phyloP scores from a whole-genome alignment of 371 early-diverging fungal species.

The Astathelohania contejeani region DNA sequence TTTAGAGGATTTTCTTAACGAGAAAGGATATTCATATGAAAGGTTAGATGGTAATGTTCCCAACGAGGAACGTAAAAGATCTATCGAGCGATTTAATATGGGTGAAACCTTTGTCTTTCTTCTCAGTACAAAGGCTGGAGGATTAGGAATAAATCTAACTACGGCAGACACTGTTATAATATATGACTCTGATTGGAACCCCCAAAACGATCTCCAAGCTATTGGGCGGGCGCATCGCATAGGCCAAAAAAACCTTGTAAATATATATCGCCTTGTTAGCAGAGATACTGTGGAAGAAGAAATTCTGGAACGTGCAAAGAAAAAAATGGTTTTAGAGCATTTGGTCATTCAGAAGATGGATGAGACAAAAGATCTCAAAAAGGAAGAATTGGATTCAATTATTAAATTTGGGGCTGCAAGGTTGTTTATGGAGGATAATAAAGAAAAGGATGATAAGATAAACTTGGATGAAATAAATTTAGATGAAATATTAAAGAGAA shows the following conservation, averaged over 20 bases:
- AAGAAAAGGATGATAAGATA: constrained; percentile 54
- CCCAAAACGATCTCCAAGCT: constrained; percentile 95
- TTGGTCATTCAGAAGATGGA: constrained; percentile 90
- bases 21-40: constrained; percentile 44
- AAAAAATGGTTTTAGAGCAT: constrained; percentile 90
- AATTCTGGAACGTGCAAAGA: constrained; percentile 63
- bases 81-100: constrained; percentile 64
- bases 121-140: constrained; percentile 52
- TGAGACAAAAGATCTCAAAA: constrained; percentile 60
- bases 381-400: constrained; percentile 71
- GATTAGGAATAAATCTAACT: constrained; percentile 56
- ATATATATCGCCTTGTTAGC: too few species aligned
- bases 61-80: constrained; percentile 37
- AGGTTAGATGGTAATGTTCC: constrained; percentile 49
- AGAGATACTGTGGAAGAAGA: constrained; percentile 59
- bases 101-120: constrained; percentile 54
- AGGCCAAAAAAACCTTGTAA: constrained; percentile 95
- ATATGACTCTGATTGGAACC: constrained; percentile 60
- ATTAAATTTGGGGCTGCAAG: constrained; percentile 87
- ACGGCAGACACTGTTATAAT: constrained; percentile 54
- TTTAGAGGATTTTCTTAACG: constrained; percentile 47
- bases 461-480: constrained; percentile 72
- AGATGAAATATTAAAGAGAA: constrained; percentile 75
- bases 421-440: constrained; percentile 63
- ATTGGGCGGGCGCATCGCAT: constrained; percentile 99